Evolutionary conservation across 345 rosid genomes (phyloP).

Genomic region (Ricinus communis): DNA sequence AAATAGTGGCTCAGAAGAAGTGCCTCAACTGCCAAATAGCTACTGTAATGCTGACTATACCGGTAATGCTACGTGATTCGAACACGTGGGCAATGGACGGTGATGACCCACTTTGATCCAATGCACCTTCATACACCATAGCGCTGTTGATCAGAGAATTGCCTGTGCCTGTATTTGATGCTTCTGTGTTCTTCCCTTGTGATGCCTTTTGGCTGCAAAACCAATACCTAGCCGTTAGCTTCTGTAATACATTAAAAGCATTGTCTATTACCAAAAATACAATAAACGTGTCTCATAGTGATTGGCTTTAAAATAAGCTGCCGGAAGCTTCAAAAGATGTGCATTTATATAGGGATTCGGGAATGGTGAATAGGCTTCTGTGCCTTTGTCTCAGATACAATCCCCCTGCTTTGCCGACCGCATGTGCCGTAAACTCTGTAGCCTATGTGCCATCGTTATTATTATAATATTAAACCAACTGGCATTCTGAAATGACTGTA

Average conservation of each 20-base stretch:
- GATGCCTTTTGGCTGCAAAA: conserved; percentile 71
- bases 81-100: conserved; percentile 25
- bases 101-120: conserved; percentile 48
- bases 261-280: not conserved
- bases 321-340: conserved; percentile 6
- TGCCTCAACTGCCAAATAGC: conserved; percentile 44
- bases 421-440: no score
- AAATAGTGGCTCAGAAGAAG: conserved; percentile 33
- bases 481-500: conserved; percentile 6
- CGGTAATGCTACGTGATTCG: conserved; percentile 25
- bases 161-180: conserved; percentile 9
- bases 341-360: conserved; percentile 8
- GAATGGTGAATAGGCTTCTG: no score
- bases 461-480: no score
- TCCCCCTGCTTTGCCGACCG: not conserved
- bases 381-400: no score
- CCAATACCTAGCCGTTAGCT: conserved; percentile 27
- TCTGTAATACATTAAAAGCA: not conserved
- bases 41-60: conserved; percentile 24
- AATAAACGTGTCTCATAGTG: conserved; percentile 14
- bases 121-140: conserved; percentile 74
- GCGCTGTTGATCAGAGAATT: conserved; percentile 29
- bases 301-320: conserved; percentile 16
- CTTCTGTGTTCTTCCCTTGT: conserved; percentile 36
- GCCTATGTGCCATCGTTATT: no score